phyloP scores from a whole-genome alignment of 148 eudicot genomes.

The Pharnaceum exiguum region DNA sequence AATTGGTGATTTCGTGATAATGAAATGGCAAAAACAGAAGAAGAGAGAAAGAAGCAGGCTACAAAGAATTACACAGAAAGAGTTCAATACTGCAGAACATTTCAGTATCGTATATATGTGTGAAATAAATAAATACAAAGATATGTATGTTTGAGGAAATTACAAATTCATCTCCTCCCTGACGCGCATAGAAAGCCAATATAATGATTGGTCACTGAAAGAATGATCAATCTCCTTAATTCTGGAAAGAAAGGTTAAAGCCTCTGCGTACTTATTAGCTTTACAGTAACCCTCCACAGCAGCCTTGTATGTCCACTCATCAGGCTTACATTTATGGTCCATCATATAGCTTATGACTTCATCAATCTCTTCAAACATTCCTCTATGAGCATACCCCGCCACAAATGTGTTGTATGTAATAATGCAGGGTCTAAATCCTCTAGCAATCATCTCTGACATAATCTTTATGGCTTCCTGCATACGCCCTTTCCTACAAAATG shows the following conservation, averaged over 20 bases:
- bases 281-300: constrained; percentile 77
- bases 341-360: constrained; percentile 80
- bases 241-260: constrained; percentile 55
- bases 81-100: constrained; percentile 7
- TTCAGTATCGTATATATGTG: constrained; percentile 5
- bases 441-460: constrained; percentile 64
- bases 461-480: constrained; percentile 80
- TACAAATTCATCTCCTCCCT: constrained; percentile 30
- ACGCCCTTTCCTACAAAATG: constrained; percentile 68
- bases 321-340: constrained; percentile 58
- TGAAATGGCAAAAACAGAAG: too few species aligned
- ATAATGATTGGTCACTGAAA: constrained; percentile 39
- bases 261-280: constrained; percentile 60
- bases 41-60: too few species aligned
- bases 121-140: constrained; percentile 19
- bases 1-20: too few species aligned
- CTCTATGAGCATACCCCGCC: constrained; percentile 68
- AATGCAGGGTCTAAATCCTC: constrained; percentile 80
- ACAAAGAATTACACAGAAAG: constrained; percentile 13
- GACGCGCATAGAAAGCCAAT: constrained; percentile 45
- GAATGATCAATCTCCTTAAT: constrained; percentile 49
- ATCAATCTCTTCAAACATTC: constrained; percentile 57
- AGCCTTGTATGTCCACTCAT: constrained; percentile 75
- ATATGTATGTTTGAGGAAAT: constrained; percentile 2
- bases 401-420: constrained; percentile 83